Evolutionary conservation across 768 basidiomycete genomes (phyloP).

Genomic region (Daedalea quercina): DNA sequence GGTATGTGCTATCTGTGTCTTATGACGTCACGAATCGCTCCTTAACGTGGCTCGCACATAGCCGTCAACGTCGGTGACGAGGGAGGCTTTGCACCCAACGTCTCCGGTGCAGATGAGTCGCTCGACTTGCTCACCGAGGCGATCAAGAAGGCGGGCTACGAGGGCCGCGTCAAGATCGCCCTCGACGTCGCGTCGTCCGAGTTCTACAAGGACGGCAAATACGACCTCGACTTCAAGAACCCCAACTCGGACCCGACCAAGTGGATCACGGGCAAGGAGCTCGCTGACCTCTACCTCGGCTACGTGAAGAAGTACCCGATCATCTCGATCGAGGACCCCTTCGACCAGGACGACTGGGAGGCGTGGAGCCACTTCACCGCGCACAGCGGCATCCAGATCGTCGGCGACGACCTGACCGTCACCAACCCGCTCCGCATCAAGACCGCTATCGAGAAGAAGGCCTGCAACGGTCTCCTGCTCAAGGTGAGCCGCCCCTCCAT

Average conservation of each 20-base stretch:
- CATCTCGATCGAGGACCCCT: constrained; percentile 94
- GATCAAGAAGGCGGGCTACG: constrained; percentile 96
- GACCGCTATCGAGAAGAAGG: constrained; percentile 99
- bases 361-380: constrained; percentile 92
- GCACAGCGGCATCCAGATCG: constrained; percentile 77
- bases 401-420: constrained; percentile 95
- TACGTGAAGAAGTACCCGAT: constrained; percentile 95
- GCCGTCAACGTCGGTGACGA: constrained; percentile 99
- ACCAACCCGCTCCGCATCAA: constrained; percentile 97
- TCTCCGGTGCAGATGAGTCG: constrained; percentile 93
- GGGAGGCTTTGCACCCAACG: constrained; percentile 99
- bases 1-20: constrained; percentile 41
- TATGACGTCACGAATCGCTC: constrained; percentile 6
- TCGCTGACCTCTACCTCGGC: constrained; percentile 85
- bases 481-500: constrained; percentile 49
- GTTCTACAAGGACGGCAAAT: constrained; percentile 99
- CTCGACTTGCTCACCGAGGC: constrained; percentile 94
- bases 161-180: constrained; percentile 98
- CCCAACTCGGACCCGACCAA: constrained; percentile 97
- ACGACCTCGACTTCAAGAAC: constrained; percentile 99
- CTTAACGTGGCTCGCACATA: constrained; percentile 24
- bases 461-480: constrained; percentile 96
- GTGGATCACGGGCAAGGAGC: constrained; percentile 89
- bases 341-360: constrained; percentile 99
- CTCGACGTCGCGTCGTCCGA: constrained; percentile 98